Evolutionary conservation across 768 basidiomycete species (phyloP).

Genomic region (Leccinellum luteum): DNA sequence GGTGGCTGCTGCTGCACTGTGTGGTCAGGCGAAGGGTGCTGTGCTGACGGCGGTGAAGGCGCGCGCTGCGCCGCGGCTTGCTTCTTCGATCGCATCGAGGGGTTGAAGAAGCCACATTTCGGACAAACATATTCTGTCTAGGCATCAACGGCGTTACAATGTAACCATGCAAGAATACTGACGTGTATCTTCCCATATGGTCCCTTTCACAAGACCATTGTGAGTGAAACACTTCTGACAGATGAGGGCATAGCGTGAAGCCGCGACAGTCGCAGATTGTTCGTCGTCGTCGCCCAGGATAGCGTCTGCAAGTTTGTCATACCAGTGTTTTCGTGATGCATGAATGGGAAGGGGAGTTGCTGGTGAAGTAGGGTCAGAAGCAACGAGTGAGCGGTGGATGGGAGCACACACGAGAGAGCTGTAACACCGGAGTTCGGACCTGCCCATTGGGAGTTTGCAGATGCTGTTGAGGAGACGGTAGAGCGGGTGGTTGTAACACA

Average conservation of each 20-base stretch:
- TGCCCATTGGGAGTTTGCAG: conserved; percentile 24
- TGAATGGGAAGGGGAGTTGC: conserved; percentile 39
- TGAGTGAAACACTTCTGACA: conserved; percentile 86
- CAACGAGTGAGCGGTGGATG: not conserved
- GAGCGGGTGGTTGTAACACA: conserved; percentile 28
- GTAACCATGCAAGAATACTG: conserved; percentile 33
- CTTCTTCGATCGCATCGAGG: conserved; percentile 38
- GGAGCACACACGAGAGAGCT: conserved; percentile 38
- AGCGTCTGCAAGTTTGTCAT: conserved; percentile 84
- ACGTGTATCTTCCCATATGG: conserved; percentile 81
- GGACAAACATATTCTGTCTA: conserved; percentile 78
- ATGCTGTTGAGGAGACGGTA: conserved; percentile 10
- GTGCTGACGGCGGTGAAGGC: conserved; percentile 27
- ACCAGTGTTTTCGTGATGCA: conserved; percentile 73
- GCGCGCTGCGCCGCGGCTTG: conserved; percentile 18
- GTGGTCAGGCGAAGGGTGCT: conserved; percentile 8
- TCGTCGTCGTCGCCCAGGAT: conserved; percentile 77
- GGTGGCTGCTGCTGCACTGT: conserved; percentile 3
- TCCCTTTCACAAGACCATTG: conserved; percentile 85
- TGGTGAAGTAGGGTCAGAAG: conserved; percentile 21
- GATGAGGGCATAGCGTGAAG: conserved; percentile 76
- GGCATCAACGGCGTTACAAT: not conserved
- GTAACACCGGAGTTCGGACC: conserved; percentile 28
- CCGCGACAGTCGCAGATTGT: conserved; percentile 34
- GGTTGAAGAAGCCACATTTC: conserved; percentile 84